Base-by-base conservation (phyloP, 2,329 filamentous ascomycete species). In the Dactylonectria estremocensis region DNA sequence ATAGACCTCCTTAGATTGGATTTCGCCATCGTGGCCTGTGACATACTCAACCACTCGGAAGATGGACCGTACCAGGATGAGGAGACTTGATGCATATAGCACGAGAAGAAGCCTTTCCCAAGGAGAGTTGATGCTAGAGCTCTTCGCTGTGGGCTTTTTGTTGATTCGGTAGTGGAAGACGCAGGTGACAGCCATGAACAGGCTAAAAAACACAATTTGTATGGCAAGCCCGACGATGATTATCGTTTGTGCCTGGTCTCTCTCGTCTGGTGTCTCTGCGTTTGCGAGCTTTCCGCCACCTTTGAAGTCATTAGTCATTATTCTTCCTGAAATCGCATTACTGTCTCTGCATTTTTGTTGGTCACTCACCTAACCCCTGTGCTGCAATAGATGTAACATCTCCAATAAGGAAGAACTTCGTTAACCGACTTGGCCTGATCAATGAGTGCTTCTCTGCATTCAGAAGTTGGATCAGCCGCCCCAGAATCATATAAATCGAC, bases 141-240 rank as follows among this genome's bases (percentile, higher is more conserved):
- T 64, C 8, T 18, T 54, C 9, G 28, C 13, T 4, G 54, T 66
- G 2, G 61, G 71, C 40, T 45, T n/a, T 43, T 59, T n/a, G 33
- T 64, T 66, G 45, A 75, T 69, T 1, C 72, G 62, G 4, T 61
- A 62, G 62, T 88, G n/a, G n/a, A n/a, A n/a, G n/a, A 84, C 67
- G 2, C 80, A 68, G 0, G 85, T 80, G 0, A 83, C 79, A 1
- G 83, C 54, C 18, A 88, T 77, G 70, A 90, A 90, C 46, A 88
- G 77, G 3, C 80, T 79, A 60, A 88, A 59, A 86, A 82, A n/a
- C 10, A 86, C 40, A 11, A 90, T 80, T 70, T 90, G 88, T 3
- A 89, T 74, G 10, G 83, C 76, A 1, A 90, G 76, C 3, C 87
- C 88, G 3, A 71, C 82, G 11, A 89, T 77, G 14, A 89, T 83